Evolutionary conservation across 2,329 filamentous ascomycete species (phyloP), one percentile per base, ranked within the genome.

Genomic region (Botrytis medusae): DNA sequence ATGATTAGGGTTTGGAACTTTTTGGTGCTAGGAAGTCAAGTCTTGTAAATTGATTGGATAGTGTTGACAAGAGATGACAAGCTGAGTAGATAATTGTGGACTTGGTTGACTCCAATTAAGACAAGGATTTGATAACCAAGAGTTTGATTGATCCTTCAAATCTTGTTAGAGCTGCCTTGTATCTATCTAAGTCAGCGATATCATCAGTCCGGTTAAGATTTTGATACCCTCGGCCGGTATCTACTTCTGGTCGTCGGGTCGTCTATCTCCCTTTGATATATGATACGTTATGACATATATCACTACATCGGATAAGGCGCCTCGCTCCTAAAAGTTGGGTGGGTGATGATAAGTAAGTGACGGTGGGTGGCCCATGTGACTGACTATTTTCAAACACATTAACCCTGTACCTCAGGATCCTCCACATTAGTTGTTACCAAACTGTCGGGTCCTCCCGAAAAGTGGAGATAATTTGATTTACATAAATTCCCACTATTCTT

Each of bases 381-480:
- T 32, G 62, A 64, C 48, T 40, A 29, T 40, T 68, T 42, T 37
- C n/a, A 67, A n/a, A 67, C 44, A 40, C 14, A 40, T 34, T 8
- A 54, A 25, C 64, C 64, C 64, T 68, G 64, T 68, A 29, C 64
- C 64, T 48, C 48, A 57, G 48, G 25, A 68, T 57, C 51, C 64
- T 68, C 64, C 46, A 57, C 46, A 42, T 68, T 42, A 57, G 64
- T 10, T 4, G 34, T 68, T 54, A 54, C 64, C 64, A 57, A 40
- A 29, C 64, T 68, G 64, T 68, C 64, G 64, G 64, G 64, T 68
- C 64, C 48, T 68, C n/a, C 34, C 22, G 22, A 57, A 68, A 57
- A 57, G 64, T 68, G 64, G 48, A 68, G 48, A 54, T 40, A 32
- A 20, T 44, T 57, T n/a, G 32, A 54, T 57, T 65, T 20, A 57